A percentile compares a stretch with the other conserved stretches of the same genome.
Evolutionary conservation across 2,329 filamentous ascomycete genomes (phyloP).

Genomic region (Colletotrichum truncatum): DNA sequence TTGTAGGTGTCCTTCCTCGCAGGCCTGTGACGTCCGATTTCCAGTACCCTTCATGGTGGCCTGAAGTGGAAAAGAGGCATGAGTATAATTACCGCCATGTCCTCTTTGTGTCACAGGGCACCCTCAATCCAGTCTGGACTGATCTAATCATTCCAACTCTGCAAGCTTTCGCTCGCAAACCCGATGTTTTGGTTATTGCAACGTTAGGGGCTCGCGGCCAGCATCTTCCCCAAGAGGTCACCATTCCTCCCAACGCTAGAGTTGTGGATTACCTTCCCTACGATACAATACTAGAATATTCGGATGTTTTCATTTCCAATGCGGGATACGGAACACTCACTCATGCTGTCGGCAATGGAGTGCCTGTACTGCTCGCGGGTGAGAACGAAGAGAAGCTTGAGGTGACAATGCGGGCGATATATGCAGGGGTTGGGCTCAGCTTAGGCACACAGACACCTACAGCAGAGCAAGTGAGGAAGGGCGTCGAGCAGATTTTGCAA

Average conservation of each 20-base stretch:
- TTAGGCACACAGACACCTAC: conserved; percentile 45
- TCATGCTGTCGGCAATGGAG: conserved; percentile 53
- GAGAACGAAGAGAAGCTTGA: conserved; percentile 51
- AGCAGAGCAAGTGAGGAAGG: conserved; percentile 19
- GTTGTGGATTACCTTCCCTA: conserved; percentile 59
- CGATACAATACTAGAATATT: conserved; percentile 53
- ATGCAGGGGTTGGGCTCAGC: conserved; percentile 55
- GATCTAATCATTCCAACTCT: conserved; percentile 57
- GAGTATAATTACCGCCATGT: conserved; percentile 35
- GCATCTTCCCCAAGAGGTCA: background rate
- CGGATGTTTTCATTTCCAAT: conserved; percentile 57
- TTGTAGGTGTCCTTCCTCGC: conserved; percentile 51
- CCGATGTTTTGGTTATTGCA: conserved; percentile 47
- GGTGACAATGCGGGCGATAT: conserved; percentile 49
- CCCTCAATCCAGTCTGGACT: conserved; percentile 46
- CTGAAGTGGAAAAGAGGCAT: conserved; percentile 42
- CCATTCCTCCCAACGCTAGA: conserved; percentile 48
- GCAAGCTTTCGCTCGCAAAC: conserved; percentile 46
- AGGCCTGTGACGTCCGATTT: conserved; percentile 39
- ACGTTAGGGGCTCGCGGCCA: conserved; percentile 39
- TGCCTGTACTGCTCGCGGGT: conserved; percentile 58
- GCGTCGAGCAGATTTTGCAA: background rate
- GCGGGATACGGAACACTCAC: conserved; percentile 58
- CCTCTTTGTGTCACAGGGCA: conserved; percentile 58
- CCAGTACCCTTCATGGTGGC: conserved; percentile 54